Conservation (phyloP, 306 rosid species). For the Begonia peltatifolia region DNA sequence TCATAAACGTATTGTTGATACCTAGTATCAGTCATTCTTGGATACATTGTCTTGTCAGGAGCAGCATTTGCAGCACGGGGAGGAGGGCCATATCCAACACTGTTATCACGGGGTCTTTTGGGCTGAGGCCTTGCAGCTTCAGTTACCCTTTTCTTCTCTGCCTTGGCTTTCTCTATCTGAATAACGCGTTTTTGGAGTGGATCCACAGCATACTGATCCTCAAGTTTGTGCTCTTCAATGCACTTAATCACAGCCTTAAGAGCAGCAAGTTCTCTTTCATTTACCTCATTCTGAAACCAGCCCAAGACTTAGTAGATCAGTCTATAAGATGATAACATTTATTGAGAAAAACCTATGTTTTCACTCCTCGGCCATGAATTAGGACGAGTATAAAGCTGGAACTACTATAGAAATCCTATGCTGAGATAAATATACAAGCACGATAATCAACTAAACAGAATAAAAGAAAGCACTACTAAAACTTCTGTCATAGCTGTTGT, state of each 20-base stretch:
- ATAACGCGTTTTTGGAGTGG: constrained; percentile 66
- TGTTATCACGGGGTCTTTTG: constrained; percentile 87
- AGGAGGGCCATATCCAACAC: constrained; percentile 57
- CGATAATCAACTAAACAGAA: no score
- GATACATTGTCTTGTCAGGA: constrained; percentile 55
- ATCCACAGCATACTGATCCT: constrained; percentile 62
- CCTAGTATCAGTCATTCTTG: constrained; percentile 68
- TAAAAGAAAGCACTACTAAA: no score
- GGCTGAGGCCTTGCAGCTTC: constrained; percentile 92
- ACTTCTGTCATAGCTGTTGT: no score
- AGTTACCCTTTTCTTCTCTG: constrained; percentile 85
- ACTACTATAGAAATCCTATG: no score
- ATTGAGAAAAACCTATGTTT: no score
- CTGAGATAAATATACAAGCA: no score
- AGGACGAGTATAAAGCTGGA: no score
- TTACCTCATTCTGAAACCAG: constrained; percentile 63
- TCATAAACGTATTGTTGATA: constrained; percentile 69
- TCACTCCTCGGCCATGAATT: no score
- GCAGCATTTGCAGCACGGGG: constrained; percentile 35
- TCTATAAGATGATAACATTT: no score
- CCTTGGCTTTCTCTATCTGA: constrained; percentile 82
- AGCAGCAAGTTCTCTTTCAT: constrained; percentile 78
- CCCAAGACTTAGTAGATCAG: background rate
- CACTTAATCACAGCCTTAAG: constrained; percentile 71
- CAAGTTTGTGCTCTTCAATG: constrained; percentile 94